Percentiles rank a stretch among this genome's conserved stretches.
Conservation (phyloP, 148 eudicot species). For the Silene latifolia region DNA sequence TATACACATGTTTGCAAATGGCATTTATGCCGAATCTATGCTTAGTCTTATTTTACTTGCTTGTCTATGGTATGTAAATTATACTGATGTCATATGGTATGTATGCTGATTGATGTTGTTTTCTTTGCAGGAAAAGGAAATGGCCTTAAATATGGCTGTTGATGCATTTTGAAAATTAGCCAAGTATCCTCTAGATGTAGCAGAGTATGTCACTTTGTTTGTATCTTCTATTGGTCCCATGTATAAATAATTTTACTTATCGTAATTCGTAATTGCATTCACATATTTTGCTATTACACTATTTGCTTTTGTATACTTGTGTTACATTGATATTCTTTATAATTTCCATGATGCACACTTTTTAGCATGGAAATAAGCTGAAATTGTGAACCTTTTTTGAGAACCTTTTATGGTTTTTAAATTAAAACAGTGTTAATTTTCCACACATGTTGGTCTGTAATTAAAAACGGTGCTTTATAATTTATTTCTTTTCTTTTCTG, state of each 20-base stretch:
- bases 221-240: conserved; percentile 12
- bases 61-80: background rate
- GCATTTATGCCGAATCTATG: conserved; percentile 4
- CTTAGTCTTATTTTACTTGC: background rate
- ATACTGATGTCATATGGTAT: background rate
- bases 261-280: no score
- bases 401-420: background rate
- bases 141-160: conserved; percentile 89
- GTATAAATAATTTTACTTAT: background rate
- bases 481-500: background rate
- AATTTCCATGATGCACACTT: background rate
- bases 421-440: background rate
- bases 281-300: background rate
- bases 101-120: conserved; percentile 20
- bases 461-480: background rate
- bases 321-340: background rate
- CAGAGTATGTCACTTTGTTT: conserved; percentile 77
- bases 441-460: background rate
- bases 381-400: background rate
- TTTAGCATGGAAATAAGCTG: background rate
- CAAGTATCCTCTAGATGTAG: conserved; percentile 82
- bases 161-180: conserved; percentile 98
- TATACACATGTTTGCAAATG: conserved; percentile 18
- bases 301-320: background rate
- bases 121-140: conserved; percentile 92